phyloP scores from a whole-genome alignment of 108 stramenopile genomes.

The Fistulifera solaris region DNA sequence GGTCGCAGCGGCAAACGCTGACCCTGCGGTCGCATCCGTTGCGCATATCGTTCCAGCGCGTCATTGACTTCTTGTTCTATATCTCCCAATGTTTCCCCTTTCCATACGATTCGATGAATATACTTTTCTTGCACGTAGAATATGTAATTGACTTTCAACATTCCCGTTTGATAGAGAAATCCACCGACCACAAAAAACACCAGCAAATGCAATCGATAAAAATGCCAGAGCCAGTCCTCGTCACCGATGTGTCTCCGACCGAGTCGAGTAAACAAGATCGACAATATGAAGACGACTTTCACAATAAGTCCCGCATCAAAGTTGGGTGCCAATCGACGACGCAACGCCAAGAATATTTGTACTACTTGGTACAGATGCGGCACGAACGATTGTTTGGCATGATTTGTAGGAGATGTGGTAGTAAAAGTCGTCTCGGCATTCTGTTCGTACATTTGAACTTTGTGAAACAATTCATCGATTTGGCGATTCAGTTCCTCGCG shows the following conservation, averaged over 20 bases:
- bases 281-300: constrained; percentile 29
- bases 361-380: constrained; percentile 1
- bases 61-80: constrained; percentile 6
- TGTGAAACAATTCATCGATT: neutral
- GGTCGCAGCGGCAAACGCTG: neutral
- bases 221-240: neutral
- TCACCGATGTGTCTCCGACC: constrained; percentile 3
- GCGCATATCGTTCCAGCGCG: constrained; percentile 1
- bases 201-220: constrained; percentile 6
- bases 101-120: constrained; percentile 14
- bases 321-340: constrained; percentile 9
- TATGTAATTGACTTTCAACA: constrained; percentile 20
- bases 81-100: constrained; percentile 15
- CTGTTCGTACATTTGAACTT: neutral
- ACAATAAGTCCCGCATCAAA: constrained; percentile 24
- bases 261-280: constrained; percentile 15
- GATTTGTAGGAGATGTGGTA: neutral
- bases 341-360: constrained; percentile 4
- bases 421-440: neutral
- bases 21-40: neutral
- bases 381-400: constrained; percentile 1
- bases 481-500: neutral
- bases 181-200: constrained; percentile 10
- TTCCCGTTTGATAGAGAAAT: constrained; percentile 27
- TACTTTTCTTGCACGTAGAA: constrained; percentile 27